These are phyloP conservation scores for Litsea cubeba DNA, from an alignment of 164 flowering plant genomes.

Conservation along the genomic window DNA sequence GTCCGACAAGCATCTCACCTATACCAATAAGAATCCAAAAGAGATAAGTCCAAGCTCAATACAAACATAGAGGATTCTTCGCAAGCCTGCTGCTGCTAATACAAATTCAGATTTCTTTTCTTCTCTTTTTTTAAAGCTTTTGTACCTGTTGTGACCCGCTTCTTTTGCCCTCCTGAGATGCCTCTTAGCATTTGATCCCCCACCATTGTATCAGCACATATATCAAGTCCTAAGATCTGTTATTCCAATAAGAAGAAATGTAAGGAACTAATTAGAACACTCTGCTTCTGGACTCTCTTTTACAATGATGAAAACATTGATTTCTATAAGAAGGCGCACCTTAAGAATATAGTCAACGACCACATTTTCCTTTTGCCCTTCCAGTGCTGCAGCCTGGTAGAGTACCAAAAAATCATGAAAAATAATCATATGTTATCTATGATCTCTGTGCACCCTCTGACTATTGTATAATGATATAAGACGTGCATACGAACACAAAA, in stretches of 20 bases:
- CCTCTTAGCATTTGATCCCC: conserved; percentile 26
- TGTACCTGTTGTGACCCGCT: conserved; percentile 29
- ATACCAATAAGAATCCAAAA: background rate
- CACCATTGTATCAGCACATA: conserved; percentile 27
- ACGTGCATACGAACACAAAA: too few species aligned
- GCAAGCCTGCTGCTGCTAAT: background rate
- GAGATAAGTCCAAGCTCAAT: background rate
- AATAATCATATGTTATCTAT: too few species aligned
- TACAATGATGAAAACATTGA: background rate
- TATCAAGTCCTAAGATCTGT: conserved; percentile 26
- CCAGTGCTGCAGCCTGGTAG: conserved; percentile 51
- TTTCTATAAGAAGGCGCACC: conserved; percentile 24
- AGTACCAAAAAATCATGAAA: background rate
- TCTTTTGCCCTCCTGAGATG: conserved; percentile 27
- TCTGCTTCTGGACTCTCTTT: background rate
- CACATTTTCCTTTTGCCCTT: conserved; percentile 59
- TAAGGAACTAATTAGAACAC: background rate
- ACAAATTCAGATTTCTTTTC: background rate
- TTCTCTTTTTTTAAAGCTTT: too few species aligned
- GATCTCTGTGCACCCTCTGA: too few species aligned
- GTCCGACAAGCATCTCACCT: conserved; percentile 65
- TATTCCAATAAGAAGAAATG: background rate
- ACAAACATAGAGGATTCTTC: background rate
- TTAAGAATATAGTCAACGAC: conserved; percentile 68
- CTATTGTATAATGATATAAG: too few species aligned